Evolutionary conservation across 2,329 filamentous ascomycete genomes (phyloP), one percentile per base, ranked within the genome.

Genomic region (Trichoderma sp.): DNA sequence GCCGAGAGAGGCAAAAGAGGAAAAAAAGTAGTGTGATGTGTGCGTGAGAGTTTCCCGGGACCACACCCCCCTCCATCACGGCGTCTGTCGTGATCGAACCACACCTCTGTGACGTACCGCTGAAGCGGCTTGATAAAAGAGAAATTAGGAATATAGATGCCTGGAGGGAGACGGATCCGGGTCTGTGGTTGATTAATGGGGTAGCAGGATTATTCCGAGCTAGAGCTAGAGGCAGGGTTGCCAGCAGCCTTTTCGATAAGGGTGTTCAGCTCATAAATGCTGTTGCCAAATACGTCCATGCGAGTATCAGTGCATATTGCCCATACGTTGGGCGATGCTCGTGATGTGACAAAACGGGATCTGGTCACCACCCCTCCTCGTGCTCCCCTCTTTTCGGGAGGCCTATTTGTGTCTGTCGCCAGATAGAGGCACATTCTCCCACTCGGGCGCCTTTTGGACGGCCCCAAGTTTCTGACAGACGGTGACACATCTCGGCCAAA

Each of bases 261-360:
- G 53, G 64, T 68, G 55, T 53, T 60, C 64, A 68, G 64, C 64
- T 60, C 64, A 37, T 52, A 10, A 49, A 49, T 6, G 29, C 33
- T 58, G 47, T 57, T 58, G 53, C 63, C 63, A 19, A 58, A 58
- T 47, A 11, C 40, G 63, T 47, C 49, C 35, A 58, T 66, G 35
- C 47, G 53, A 49, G 63, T 58, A 21, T 37, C 63, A 66, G 37
- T 29, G 49, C 60, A 55, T 14, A 27, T 63, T 63, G 43, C 47
- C 53, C 49, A 33, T 66, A 58, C 14, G 13, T 58, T 33, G 24
- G 63, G 37, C 35, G 63, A 53, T 27, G 57, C 63, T 58, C 63
- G 53, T 66, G 63, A 66, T 66, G 35, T 56, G 63, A 66, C 53
- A 47, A 66, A 66, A 58, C 5, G 53, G 37, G 37, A 58, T 33